Conservation (phyloP, 106 monocot species). For the Gastrodia elata region DNA sequence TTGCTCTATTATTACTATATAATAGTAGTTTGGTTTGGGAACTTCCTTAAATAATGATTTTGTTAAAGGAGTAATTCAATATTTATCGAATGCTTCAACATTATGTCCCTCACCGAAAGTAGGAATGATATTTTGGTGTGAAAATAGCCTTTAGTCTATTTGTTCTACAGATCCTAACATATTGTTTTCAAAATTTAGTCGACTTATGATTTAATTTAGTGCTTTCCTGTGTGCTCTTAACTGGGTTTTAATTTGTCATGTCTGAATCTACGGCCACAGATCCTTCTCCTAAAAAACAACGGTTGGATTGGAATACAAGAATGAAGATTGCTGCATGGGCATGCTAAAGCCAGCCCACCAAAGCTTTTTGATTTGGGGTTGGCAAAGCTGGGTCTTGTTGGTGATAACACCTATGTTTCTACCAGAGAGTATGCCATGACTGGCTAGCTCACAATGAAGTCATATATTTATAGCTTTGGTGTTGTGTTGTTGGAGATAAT, state of each 20-base stretch:
- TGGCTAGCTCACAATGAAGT: conserved; percentile 21
- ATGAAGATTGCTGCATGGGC: conserved; percentile 26
- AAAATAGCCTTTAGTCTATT: too few relatives aligned
- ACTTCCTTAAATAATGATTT: neutral
- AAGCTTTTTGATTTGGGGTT: conserved; percentile 29
- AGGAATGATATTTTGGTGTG: too few relatives aligned
- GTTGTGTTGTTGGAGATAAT: conserved; percentile 28
- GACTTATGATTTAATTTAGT: neutral
- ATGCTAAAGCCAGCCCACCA: conserved; percentile 18
- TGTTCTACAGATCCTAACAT: neutral
- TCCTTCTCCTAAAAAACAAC: conserved; percentile 13
- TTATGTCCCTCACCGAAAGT: too few relatives aligned
- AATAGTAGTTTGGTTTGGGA: too few relatives aligned
- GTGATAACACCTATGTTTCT: conserved; percentile 22
- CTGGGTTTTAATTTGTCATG: neutral
- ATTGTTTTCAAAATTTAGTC: neutral
- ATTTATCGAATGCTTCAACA: too few relatives aligned
- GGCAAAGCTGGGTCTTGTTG: conserved; percentile 22
- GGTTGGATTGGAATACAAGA: conserved; percentile 26
- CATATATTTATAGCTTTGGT: conserved; percentile 28
- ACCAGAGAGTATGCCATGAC: conserved; percentile 27
- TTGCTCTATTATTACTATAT: neutral
- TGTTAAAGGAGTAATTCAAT: too few relatives aligned
- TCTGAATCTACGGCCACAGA: conserved; percentile 9
- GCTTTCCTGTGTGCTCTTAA: neutral